Conservation (phyloP, 2,329 filamentous ascomycete species). For the Ascochyta lentis region DNA sequence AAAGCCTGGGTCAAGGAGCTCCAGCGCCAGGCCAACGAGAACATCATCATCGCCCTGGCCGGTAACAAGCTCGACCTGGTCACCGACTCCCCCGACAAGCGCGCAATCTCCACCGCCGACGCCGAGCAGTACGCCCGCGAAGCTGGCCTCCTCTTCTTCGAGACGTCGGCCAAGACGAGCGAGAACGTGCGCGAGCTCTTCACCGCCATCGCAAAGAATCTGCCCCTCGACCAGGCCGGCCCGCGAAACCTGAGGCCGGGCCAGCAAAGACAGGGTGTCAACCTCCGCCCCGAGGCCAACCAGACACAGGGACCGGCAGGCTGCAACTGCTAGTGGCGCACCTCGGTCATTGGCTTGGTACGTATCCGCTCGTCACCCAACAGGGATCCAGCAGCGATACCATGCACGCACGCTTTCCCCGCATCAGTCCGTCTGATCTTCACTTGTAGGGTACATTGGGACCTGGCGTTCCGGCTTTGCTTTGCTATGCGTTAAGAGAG, state of each 20-base stretch:
- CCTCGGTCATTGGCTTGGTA: slow-evolving; percentile 14
- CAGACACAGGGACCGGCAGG: slow-evolving; percentile 63
- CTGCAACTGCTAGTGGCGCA: slow-evolving; percentile 66
- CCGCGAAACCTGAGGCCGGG: slow-evolving; percentile 77
- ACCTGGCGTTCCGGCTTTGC: slow-evolving; percentile 37
- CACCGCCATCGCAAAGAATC: slow-evolving; percentile 96
- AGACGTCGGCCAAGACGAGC: slow-evolving; percentile 96
- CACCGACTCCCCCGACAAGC: slow-evolving; percentile 92
- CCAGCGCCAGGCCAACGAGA: slow-evolving; percentile 98
- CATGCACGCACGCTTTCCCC: slow-evolving; percentile 8
- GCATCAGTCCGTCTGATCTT: slow-evolving; percentile 20
- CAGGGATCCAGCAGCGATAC: slow-evolving; percentile 10
- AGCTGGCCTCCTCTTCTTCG: slow-evolving; percentile 94
- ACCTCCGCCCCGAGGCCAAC: slow-evolving; percentile 68
- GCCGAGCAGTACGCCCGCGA: slow-evolving; percentile 95
- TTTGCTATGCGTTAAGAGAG: slow-evolving; percentile 31
- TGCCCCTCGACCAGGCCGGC: slow-evolving; percentile 95
- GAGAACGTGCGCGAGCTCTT: slow-evolving; percentile 97
- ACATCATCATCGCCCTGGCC: slow-evolving; percentile 97
- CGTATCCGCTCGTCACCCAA: slow-evolving; percentile 14
- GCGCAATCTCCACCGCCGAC: slow-evolving; percentile 85
- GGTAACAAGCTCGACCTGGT: slow-evolving; percentile 96
- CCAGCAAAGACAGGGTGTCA: slow-evolving; percentile 68
- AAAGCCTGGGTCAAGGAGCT: slow-evolving; percentile 99
- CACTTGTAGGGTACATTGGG: slow-evolving; percentile 31